Percentiles rank a stretch among this genome's conserved stretches.
Conservation (phyloP, 129 eudicot species). For the Ambrosia artemisiifolia region DNA sequence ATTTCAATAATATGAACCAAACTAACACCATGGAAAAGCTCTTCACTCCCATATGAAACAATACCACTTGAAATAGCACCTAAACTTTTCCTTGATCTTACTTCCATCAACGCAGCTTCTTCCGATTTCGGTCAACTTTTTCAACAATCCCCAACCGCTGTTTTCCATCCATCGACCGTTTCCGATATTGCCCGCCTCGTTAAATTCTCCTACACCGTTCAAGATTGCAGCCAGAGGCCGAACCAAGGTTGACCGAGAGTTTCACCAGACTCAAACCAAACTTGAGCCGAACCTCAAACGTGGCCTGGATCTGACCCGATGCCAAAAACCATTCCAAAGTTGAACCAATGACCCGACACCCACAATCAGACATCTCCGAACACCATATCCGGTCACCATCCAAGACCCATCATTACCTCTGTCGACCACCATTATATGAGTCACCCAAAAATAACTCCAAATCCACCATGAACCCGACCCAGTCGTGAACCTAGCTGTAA, state of each 20-base stretch:
- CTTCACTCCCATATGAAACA: conserved; percentile 27
- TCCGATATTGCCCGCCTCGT: conserved; percentile 51
- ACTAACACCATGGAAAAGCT: conserved; percentile 32
- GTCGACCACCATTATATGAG: too few relatives aligned
- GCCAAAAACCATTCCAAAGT: too few relatives aligned
- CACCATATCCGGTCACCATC: too few relatives aligned
- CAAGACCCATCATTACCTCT: too few relatives aligned
- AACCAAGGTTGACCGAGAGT: conserved; percentile 5
- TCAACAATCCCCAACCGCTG: conserved; percentile 49
- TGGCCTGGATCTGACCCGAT: too few relatives aligned
- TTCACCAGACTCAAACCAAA: too few relatives aligned
- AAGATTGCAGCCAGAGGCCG: conserved; percentile 64
- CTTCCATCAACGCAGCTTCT: conserved; percentile 48
- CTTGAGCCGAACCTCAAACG: too few relatives aligned
- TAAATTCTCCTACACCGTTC: conserved; percentile 47
- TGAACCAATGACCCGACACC: too few relatives aligned
- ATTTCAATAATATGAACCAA: conserved; percentile 31
- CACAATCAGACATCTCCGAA: too few relatives aligned
- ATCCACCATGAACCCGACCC: too few relatives aligned
- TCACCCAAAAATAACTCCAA: too few relatives aligned
- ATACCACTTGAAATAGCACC: conserved; percentile 35
- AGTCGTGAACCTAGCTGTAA: too few relatives aligned
- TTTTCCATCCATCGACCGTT: conserved; percentile 54
- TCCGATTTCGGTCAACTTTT: conserved; percentile 64
- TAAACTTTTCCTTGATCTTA: conserved; percentile 28